Conservation (phyloP, 1,284 basidiomycete genomes). For the Cronartium ribicola region DNA sequence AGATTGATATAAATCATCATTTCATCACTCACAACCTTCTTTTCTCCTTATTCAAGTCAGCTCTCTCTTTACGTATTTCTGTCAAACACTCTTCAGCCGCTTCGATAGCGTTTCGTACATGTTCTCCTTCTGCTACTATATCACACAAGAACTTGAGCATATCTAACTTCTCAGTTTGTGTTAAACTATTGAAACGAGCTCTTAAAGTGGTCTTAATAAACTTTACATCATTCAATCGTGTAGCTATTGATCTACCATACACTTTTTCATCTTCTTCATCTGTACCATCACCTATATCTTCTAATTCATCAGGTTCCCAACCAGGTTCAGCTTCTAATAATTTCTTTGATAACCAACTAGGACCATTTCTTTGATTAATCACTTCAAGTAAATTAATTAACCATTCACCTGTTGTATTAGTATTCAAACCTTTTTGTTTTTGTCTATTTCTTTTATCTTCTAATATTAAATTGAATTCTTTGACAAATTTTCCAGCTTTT, state of each 20-base stretch:
- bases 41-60: constrained; percentile 40
- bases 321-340: not conserved
- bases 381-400: too few relatives aligned
- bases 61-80: constrained; percentile 15
- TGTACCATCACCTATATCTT: constrained; percentile 5
- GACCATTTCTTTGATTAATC: not conserved
- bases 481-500: too few relatives aligned
- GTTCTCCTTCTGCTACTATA: constrained; percentile 12
- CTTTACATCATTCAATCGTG: constrained; percentile 4
- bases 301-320: not conserved
- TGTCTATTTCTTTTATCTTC: too few relatives aligned
- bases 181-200: not conserved
- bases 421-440: too few relatives aligned
- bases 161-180: constrained; percentile 8
- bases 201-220: constrained; percentile 15
- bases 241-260: constrained; percentile 23
- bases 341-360: constrained; percentile 9
- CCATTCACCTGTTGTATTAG: too few relatives aligned
- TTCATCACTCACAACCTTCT: constrained; percentile 21
- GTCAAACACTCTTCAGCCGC: constrained; percentile 27
- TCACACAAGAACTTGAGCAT: constrained; percentile 28
- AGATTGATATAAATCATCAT: too few relatives aligned
- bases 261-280: constrained; percentile 9
- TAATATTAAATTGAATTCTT: too few relatives aligned
- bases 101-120: constrained; percentile 31